These are phyloP conservation scores for Skeletonema costatum DNA, from an alignment of 108 stramenopile genomes.

Conservation along the genomic window DNA sequence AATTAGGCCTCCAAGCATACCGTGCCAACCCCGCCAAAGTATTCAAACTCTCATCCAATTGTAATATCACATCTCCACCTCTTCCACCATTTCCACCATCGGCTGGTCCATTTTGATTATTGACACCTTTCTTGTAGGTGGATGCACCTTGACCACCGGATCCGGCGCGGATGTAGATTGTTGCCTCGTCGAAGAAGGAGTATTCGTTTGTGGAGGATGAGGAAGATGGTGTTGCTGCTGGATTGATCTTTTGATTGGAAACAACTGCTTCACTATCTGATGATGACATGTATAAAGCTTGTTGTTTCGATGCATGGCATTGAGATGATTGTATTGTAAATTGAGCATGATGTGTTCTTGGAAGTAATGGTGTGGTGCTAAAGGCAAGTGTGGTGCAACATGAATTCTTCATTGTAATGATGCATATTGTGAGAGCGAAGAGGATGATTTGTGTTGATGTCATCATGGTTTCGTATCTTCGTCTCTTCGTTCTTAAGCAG, in stretches of 20 bases:
- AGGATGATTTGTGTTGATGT: too few relatives aligned
- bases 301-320: too few relatives aligned
- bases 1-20: conserved; percentile 77
- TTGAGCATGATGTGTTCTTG: too few relatives aligned
- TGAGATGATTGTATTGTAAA: too few relatives aligned
- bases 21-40: conserved; percentile 83
- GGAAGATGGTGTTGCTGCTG: neutral
- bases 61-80: conserved; percentile 90
- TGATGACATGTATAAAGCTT: too few relatives aligned
- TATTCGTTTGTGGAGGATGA: conserved; percentile 64
- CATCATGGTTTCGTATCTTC: too few relatives aligned
- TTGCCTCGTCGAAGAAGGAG: conserved; percentile 90
- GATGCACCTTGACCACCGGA: conserved; percentile 86
- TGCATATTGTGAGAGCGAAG: too few relatives aligned
- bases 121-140: conserved; percentile 74
- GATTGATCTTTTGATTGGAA: neutral
- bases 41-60: conserved; percentile 84
- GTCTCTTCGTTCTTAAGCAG: too few relatives aligned
- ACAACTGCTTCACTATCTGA: too few relatives aligned
- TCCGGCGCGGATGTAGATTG: conserved; percentile 79
- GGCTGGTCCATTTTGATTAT: conserved; percentile 80
- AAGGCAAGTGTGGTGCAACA: too few relatives aligned
- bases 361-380: too few relatives aligned
- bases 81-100: conserved; percentile 94
- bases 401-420: too few relatives aligned